These are phyloP conservation scores for Pseudopithomyces maydicus DNA, from an alignment of 2,329 filamentous ascomycete species.

Conservation along the genomic window DNA sequence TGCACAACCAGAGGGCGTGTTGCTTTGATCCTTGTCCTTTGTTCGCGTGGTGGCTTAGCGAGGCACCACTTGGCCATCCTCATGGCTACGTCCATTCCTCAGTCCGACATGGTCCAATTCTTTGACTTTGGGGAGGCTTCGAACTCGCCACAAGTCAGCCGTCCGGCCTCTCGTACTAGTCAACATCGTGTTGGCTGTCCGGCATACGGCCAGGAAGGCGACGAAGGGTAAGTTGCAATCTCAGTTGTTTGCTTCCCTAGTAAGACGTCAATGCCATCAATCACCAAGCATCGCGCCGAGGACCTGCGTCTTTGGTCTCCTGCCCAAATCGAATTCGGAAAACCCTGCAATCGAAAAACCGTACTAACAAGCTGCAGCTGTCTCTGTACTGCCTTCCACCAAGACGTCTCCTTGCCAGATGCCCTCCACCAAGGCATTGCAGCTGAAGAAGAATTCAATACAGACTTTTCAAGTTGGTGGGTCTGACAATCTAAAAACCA, in stretches of 20 bases:
- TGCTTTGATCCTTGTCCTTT: neutral
- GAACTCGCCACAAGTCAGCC: constrained; percentile 14
- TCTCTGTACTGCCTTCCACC: constrained; percentile 24
- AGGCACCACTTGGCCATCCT: constrained; percentile 9
- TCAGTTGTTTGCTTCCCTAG: neutral
- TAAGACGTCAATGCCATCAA: no score
- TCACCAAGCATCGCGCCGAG: no score
- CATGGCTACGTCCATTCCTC: constrained; percentile 33
- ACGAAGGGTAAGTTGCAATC: constrained; percentile 23
- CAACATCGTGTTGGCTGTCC: constrained; percentile 19
- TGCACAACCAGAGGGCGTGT: neutral
- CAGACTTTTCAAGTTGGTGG: constrained; percentile 49
- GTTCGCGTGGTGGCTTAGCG: neutral
- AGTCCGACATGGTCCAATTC: constrained; percentile 42
- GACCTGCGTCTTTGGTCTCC: no score
- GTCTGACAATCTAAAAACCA: neutral
- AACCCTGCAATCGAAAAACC: neutral
- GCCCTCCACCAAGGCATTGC: constrained; percentile 7
- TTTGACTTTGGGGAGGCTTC: constrained; percentile 49
- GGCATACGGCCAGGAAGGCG: constrained; percentile 23
- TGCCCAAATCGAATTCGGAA: no score
- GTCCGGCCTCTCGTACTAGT: constrained; percentile 8
- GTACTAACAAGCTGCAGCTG: constrained; percentile 22
- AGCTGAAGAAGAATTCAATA: constrained; percentile 38
- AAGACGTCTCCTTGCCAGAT: constrained; percentile 15